These are phyloP conservation scores for Calonectria leucothoes DNA, from an alignment of 2,329 filamentous ascomycete genomes.

Conservation along the genomic window DNA sequence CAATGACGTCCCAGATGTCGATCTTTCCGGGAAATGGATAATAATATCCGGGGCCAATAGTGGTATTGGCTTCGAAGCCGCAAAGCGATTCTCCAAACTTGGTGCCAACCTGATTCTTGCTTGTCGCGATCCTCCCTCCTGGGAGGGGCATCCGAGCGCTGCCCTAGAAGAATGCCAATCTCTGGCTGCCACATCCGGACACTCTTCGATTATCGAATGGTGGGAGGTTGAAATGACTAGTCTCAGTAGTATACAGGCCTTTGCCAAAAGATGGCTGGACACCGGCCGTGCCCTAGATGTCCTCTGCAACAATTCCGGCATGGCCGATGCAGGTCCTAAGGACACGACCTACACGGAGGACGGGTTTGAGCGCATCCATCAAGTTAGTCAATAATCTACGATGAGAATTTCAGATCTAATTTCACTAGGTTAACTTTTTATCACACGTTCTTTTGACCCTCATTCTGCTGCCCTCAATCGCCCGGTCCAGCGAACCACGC, in stretches of 20 bases:
- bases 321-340: neutral
- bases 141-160: slow-evolving; percentile 1
- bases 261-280: neutral
- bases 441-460: slow-evolving; percentile 10
- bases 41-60: slow-evolving; percentile 14
- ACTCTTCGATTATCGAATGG: slow-evolving; percentile 14
- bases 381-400: neutral
- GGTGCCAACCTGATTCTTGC: slow-evolving; percentile 13
- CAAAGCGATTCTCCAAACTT: slow-evolving; percentile 5
- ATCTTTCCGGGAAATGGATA: slow-evolving; percentile 13
- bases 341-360: neutral
- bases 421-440: slow-evolving; percentile 1
- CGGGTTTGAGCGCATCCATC: slow-evolving; percentile 1
- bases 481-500: neutral
- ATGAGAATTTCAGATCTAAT: too few relatives aligned
- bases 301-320: slow-evolving; percentile 12
- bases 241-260: neutral
- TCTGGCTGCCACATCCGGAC: neutral
- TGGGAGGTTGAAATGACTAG: slow-evolving; percentile 12
- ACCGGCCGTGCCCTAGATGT: neutral
- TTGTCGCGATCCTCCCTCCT: slow-evolving; percentile 8
- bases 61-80: slow-evolving; percentile 12
- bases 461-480: slow-evolving; percentile 2
- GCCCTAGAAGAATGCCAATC: neutral
- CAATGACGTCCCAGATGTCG: neutral